phyloP scores from a whole-genome alignment of 441 rosid species.

The Heliophila coronopifolia region DNA sequence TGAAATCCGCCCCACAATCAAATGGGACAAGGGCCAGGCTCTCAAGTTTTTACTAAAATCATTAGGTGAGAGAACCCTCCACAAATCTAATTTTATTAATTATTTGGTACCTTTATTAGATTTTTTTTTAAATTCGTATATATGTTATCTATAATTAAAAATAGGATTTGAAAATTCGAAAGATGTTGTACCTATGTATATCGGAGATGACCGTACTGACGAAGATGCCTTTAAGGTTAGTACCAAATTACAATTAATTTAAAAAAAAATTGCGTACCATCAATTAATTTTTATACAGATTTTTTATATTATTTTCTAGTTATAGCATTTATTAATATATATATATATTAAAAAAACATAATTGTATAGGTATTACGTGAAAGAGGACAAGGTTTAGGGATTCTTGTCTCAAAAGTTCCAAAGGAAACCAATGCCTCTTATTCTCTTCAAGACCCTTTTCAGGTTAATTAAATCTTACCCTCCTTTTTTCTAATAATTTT shows the following conservation, averaged over 20 bases:
- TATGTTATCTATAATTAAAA: background rate
- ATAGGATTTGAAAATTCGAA: conserved; percentile 41
- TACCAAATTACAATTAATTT: background rate
- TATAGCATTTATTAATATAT: no score
- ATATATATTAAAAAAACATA: no score
- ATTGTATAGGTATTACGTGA: conserved; percentile 43
- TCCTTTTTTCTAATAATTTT: background rate
- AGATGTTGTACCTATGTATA: conserved; percentile 49
- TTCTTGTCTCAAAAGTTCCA: conserved; percentile 54
- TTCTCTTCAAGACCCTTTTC: conserved; percentile 63
- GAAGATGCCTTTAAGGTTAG: conserved; percentile 69
- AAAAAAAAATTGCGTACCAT: background rate
- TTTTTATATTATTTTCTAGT: no score
- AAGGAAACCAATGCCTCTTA: conserved; percentile 59
- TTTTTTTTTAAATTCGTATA: background rate
- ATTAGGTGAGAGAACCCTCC: conserved; percentile 33
- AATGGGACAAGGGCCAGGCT: conserved; percentile 77
- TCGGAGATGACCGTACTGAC: conserved; percentile 64
- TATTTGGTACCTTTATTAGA: background rate
- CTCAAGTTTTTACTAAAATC: conserved; percentile 51
- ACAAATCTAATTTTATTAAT: background rate
- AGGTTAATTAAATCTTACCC: conserved; percentile 28
- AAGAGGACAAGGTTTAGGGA: conserved; percentile 57
- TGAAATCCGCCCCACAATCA: conserved; percentile 67
- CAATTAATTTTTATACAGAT: no score